These are phyloP conservation scores for Ilyonectria mors-panacis DNA, from an alignment of 2,329 filamentous ascomycete species.

Conservation along the genomic window DNA sequence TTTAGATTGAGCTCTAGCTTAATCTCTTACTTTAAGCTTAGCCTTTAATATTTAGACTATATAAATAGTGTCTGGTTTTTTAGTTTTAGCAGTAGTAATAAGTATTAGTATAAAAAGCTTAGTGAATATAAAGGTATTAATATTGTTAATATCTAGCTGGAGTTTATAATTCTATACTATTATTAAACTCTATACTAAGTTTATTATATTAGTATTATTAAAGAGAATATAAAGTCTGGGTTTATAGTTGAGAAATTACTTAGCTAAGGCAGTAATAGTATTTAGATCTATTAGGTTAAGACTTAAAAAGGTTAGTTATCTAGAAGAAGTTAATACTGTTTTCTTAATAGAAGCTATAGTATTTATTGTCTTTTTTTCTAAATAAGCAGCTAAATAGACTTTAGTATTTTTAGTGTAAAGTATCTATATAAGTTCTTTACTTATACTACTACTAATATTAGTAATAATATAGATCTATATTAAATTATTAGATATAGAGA, in stretches of 20 bases:
- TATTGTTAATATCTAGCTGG: conserved; percentile 59
- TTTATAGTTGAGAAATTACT: conserved; percentile 44
- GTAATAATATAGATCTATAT: conserved; percentile 68
- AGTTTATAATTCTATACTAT: conserved; percentile 58
- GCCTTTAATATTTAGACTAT: conserved; percentile 53
- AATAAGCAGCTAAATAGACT: conserved; percentile 68
- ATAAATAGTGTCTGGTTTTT: conserved; percentile 47
- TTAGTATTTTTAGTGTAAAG: conserved; percentile 68
- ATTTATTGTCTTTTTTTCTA: conserved; percentile 56
- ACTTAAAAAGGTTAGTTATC: conserved; percentile 57
- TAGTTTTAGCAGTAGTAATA: conserved; percentile 48
- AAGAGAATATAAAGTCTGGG: conserved; percentile 54
- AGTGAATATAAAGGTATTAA: no score
- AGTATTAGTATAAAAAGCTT: conserved; percentile 55
- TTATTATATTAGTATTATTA: conserved; percentile 61
- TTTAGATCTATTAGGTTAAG: conserved; percentile 57
- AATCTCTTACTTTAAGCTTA: no score
- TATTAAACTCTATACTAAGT: conserved; percentile 53
- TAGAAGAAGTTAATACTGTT: conserved; percentile 50
- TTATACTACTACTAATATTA: conserved; percentile 58
- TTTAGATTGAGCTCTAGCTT: no score
- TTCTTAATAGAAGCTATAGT: conserved; percentile 61
- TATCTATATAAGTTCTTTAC: conserved; percentile 65
- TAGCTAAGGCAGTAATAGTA: conserved; percentile 38
- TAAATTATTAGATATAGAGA: background rate